Percentiles rank a stretch among this genome's conserved stretches.
Conservation (phyloP, 495 filamentous ascomycete genomes). For the Podospora australis region DNA sequence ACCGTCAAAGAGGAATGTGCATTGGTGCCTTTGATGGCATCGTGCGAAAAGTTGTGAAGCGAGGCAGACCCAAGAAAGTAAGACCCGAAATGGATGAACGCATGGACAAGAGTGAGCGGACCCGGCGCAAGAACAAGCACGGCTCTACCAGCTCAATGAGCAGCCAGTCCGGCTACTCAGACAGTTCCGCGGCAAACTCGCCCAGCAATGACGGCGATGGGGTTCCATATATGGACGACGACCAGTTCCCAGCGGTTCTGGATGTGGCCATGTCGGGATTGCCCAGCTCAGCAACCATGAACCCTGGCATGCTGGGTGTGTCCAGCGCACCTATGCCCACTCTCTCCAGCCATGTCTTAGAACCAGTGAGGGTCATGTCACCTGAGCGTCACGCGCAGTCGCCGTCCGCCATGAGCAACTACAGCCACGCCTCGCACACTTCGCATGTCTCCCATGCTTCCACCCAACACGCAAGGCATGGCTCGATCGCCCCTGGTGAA, state of each 20-base stretch:
- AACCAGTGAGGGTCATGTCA: slow-evolving; percentile 6
- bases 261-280: slow-evolving; percentile 34
- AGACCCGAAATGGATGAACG: slow-evolving; percentile 54
- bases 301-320: slow-evolving; percentile 31
- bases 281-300: slow-evolving; percentile 25
- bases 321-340: slow-evolving; percentile 38
- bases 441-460: slow-evolving; percentile 5
- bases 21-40: slow-evolving; percentile 83
- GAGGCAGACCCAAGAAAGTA: slow-evolving; percentile 43
- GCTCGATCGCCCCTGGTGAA: no score
- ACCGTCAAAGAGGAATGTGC: slow-evolving; percentile 92
- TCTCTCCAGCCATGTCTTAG: slow-evolving; percentile 22
- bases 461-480: no score
- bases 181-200: slow-evolving; percentile 39
- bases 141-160: slow-evolving; percentile 34
- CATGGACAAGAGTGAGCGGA: slow-evolving; percentile 54
- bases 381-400: slow-evolving; percentile 18
- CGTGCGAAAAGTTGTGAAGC: slow-evolving; percentile 53
- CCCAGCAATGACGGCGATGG: slow-evolving; percentile 33
- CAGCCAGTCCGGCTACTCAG: slow-evolving; percentile 43
- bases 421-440: slow-evolving; percentile 21
- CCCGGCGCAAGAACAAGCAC: slow-evolving; percentile 46
- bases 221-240: slow-evolving; percentile 40
- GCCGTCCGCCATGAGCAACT: slow-evolving; percentile 28
- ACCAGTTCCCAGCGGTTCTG: slow-evolving; percentile 33